Evolutionary conservation across 768 basidiomycete species (phyloP).

Genomic region (Mycena capillaripes): DNA sequence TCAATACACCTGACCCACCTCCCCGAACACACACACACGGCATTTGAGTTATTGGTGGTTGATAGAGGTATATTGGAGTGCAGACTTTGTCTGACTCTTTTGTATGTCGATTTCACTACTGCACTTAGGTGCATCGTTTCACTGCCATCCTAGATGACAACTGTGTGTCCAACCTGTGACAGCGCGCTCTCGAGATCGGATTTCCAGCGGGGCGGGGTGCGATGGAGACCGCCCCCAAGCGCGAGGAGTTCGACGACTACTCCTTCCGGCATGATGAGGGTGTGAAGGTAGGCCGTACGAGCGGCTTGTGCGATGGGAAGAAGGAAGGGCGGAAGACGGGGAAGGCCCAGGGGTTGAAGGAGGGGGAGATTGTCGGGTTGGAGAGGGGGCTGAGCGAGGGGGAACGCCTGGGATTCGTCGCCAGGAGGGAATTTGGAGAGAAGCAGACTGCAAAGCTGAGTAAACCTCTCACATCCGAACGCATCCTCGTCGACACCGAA

Average conservation of each 20-base stretch:
- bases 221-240: not conserved
- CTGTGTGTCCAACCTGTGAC: not conserved
- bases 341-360: conserved; percentile 14
- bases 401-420: conserved; percentile 9
- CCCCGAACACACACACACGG: no score
- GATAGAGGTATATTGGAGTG: no score
- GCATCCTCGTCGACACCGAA: not conserved
- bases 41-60: no score
- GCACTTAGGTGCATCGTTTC: no score
- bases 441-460: conserved; percentile 9
- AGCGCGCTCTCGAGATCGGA: conserved; percentile 4
- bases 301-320: conserved; percentile 15
- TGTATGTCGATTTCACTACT: no score
- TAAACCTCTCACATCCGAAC: not conserved
- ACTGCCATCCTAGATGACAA: not conserved
- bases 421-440: conserved; percentile 11
- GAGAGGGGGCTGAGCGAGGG: conserved; percentile 10
- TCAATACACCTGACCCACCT: no score
- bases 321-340: conserved; percentile 5
- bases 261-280: not conserved
- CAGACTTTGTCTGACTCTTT: no score
- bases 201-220: not conserved
- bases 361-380: not conserved
- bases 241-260: not conserved
- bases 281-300: not conserved